phyloP scores from a whole-genome alignment of 2,329 filamentous ascomycete species.

The Talaromyces sp. region DNA sequence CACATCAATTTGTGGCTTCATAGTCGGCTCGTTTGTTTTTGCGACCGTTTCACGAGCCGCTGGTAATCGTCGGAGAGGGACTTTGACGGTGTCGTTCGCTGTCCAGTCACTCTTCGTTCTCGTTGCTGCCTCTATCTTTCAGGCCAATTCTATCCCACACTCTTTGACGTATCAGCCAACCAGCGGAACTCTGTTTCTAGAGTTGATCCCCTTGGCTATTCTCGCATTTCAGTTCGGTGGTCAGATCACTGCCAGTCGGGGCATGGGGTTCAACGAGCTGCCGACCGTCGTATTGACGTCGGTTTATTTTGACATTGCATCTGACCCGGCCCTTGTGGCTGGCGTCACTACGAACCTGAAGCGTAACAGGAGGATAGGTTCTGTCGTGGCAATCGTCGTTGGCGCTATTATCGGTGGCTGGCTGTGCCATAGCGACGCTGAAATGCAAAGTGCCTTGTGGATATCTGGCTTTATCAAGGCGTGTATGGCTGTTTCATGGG shows the following conservation, averaged over 20 bases:
- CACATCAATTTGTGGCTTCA: constrained; percentile 43
- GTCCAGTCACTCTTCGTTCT: constrained; percentile 41
- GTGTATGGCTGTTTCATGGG: constrained; percentile 37
- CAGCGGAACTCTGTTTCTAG: constrained; percentile 36
- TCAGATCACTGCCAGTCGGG: constrained; percentile 44
- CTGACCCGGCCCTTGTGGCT: constrained; percentile 38
- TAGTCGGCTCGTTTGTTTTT: constrained; percentile 44
- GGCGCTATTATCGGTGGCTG: constrained; percentile 46
- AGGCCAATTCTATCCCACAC: constrained; percentile 40
- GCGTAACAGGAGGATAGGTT: constrained; percentile 38
- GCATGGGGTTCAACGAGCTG: constrained; percentile 45
- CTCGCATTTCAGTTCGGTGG: constrained; percentile 48
- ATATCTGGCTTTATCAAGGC: constrained; percentile 44
- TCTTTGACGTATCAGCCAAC: constrained; percentile 24
- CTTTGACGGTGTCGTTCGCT: constrained; percentile 43
- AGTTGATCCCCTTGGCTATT: constrained; percentile 44
- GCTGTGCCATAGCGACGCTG: constrained; percentile 42
- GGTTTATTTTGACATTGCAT: constrained; percentile 47
- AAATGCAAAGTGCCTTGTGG: constrained; percentile 46
- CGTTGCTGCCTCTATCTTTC: constrained; percentile 42
- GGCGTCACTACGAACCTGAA: constrained; percentile 40
- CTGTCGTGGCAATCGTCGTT: constrained; percentile 40
- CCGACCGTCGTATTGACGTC: constrained; percentile 50
- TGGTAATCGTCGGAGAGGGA: constrained; percentile 36
- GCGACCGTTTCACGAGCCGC: constrained; percentile 35